Evolutionary conservation across 192 early-diverging fungal species (phyloP), one percentile per base, ranked within the genome.

Genomic region (Coemansia sp.): DNA sequence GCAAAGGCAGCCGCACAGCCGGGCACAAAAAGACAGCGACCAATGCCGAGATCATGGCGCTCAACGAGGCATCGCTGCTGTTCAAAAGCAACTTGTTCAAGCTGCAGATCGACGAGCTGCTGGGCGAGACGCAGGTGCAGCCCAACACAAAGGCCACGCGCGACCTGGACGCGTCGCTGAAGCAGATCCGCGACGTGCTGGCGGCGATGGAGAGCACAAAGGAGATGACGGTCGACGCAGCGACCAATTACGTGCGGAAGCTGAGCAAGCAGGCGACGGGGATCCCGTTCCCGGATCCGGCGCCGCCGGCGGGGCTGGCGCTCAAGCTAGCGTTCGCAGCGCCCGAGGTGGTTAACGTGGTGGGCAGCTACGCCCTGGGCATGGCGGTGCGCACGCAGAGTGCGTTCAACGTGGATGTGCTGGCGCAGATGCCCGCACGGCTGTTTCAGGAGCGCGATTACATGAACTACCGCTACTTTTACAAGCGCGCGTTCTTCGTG

Each of bases 401-500:
- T 29, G 83, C 83, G 3, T 86, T 86, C 64, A 95, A 91, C 62
- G 89, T 97, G 0, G 97, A 98, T 70, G 69, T 98, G 27, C 88
- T 88, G 12, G 89, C 95, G 18, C 87, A 95, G 53, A 97, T 98
- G 94, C 97, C 97, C 0, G 59, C 73, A 0, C 46, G 25, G 27
- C 51, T 95, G 31, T 92, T 97, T 71, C 88, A 90, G 62, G 93
- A 97, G 50, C 94, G 96, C 67, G 97, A 98, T 67, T 84, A 90
- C 64, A 71, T 95, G 62, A 97, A 98, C 80, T 85, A 89, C 68
- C 80, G 97, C 44, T 98, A 98, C 75, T 91, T 94, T 66, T 86
- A 97, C 84, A 98, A 98, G 64, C 86, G 95, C 29, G 91, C 95
- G 6, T 95, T 89, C 59, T 98, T 95, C 71, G 76, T 97, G 33